phyloP scores from a whole-genome alignment of 2,329 filamentous ascomycete species.

The Chaetomium strumarium region DNA sequence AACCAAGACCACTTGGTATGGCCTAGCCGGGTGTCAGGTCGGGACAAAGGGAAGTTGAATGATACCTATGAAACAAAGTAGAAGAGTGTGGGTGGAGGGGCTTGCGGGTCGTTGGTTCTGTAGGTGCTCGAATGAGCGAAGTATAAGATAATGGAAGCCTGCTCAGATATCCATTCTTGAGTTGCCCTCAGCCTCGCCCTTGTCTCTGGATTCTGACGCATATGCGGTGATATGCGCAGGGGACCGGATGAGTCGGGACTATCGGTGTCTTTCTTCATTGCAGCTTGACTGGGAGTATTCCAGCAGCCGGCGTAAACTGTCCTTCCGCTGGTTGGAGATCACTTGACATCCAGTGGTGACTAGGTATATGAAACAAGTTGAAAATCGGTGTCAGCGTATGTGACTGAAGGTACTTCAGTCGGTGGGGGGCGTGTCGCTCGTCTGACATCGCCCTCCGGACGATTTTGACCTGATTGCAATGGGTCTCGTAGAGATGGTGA shows the following conservation, averaged over 20 bases:
- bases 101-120: constrained; percentile 4
- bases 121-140: neutral
- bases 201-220: constrained; percentile 4
- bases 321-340: constrained; percentile 1
- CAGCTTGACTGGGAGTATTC: constrained; percentile 3
- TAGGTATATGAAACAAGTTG: neutral
- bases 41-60: neutral
- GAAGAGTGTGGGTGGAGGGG: neutral
- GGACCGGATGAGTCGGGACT: constrained; percentile 16
- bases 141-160: constrained; percentile 3
- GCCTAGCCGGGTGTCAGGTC: neutral
- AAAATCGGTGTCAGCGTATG: neutral
- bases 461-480: too few relatives aligned
- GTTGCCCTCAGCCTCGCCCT: constrained; percentile 17
- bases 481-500: neutral
- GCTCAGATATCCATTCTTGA: constrained; percentile 28
- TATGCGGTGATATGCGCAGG: constrained; percentile 10
- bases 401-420: neutral
- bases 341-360: constrained; percentile 7
- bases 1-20: neutral
- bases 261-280: constrained; percentile 17
- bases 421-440: too few relatives aligned
- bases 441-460: too few relatives aligned
- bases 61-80: neutral
- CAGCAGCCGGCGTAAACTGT: neutral